These are phyloP conservation scores for Nepenthes alata DNA, from an alignment of 179 eudicot genomes.

Conservation along the genomic window DNA sequence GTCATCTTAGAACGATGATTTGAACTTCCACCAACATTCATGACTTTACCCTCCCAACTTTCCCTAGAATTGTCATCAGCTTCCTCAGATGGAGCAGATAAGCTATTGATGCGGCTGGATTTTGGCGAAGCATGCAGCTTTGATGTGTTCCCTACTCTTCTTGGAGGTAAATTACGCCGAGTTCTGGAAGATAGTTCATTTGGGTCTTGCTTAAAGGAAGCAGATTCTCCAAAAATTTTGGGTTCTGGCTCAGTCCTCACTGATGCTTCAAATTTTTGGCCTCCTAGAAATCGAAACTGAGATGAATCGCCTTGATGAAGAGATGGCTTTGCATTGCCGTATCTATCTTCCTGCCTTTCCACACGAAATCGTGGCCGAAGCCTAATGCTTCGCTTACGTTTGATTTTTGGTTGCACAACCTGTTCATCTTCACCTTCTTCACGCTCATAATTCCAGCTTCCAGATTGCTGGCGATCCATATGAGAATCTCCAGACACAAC, in stretches of 20 bases:
- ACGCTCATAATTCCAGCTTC: conserved; percentile 86
- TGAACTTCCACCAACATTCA: conserved; percentile 28
- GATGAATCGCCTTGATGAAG: conserved; percentile 50
- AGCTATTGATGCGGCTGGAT: conserved; percentile 32
- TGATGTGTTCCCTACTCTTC: conserved; percentile 42
- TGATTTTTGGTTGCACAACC: conserved; percentile 84
- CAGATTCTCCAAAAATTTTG: conserved; percentile 33
- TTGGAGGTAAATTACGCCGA: conserved; percentile 40
- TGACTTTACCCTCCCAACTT: conserved; percentile 47
- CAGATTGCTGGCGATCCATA: conserved; percentile 74
- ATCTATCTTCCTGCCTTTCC: conserved; percentile 59
- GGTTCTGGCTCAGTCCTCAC: conserved; percentile 34
- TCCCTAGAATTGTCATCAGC: conserved; percentile 40
- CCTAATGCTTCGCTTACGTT: conserved; percentile 76
- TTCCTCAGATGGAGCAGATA: conserved; percentile 35
- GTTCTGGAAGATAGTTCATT: conserved; percentile 35
- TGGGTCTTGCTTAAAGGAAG: conserved; percentile 40
- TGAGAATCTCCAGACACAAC: conserved; percentile 76
- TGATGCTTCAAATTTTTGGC: conserved; percentile 33
- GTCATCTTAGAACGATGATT: conserved; percentile 52
- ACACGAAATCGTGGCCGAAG: conserved; percentile 48
- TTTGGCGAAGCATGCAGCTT: conserved; percentile 39
- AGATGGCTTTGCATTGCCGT: conserved; percentile 35
- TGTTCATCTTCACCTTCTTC: conserved; percentile 92
- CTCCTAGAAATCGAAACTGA: conserved; percentile 39